Base-by-base conservation (phyloP, 2,329 filamentous ascomycete species). In the Furcasterigmium furcatum region DNA sequence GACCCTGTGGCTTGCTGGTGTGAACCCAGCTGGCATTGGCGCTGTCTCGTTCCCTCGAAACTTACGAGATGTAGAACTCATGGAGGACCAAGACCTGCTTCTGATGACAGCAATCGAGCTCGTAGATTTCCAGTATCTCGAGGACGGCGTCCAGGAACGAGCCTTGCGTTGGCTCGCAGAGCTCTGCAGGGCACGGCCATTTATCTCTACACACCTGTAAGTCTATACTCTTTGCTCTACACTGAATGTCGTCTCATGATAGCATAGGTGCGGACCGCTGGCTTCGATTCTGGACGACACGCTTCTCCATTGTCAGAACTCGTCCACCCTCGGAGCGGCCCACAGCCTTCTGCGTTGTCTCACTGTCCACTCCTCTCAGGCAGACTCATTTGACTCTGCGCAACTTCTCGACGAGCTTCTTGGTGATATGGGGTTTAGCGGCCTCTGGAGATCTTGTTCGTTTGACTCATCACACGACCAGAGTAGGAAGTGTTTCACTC, bases 61-160 rank as follows among this genome's bases (percentile, higher is more conserved):
- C 38, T 18, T 43, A 13, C 67, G 72, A 32, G 68, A 76, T 49
- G 55, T 79, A 9, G 59, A 64, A 7, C 49, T 58, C 6, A 70
- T 84, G 54, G 75, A 74, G 44, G 82, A 87, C 50, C 77, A 79
- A 52, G 80, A 85, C 48, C 58, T 87, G 12, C 62, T 87, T 14
- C 69, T 87, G 6, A 81, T 79, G 49, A 79, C 79, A 4, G 80
- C 79, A 1, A 81, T 87, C 45, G 76, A 79, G 55, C 68, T 87
- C 35, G 76, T 87, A 9, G 84, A 87, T 57, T 87, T 87, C 55
- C 76, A 79, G 46, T 78, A 77, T 46, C 65, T 85, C 8, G 83
- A 87, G 46, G 82, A 86, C 46, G 68, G 70, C 2, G 72, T 82
- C 16, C 83, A 87, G 58, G 74, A 76, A 36, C 72, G 80, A 13